Evolutionary conservation across 768 basidiomycete species (phyloP).

Genomic region (Lactarius vividus): DNA sequence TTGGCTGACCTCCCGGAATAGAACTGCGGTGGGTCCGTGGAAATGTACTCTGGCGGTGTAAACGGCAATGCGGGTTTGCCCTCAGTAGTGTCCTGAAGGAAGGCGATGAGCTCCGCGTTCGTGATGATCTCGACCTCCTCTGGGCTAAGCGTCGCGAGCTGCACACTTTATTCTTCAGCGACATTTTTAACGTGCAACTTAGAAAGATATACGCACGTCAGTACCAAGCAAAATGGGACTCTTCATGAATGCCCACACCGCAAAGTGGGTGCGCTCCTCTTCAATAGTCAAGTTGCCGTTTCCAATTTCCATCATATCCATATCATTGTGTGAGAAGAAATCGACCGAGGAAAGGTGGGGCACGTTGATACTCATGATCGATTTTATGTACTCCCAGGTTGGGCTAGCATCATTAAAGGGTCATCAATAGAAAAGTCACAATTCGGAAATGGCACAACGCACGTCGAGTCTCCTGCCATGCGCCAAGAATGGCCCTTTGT

Average conservation of each 20-base stretch:
- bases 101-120: constrained; percentile 52
- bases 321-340: constrained; percentile 54
- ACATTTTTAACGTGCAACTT: neutral
- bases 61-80: constrained; percentile 51
- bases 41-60: constrained; percentile 40
- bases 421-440: constrained; percentile 2
- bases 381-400: constrained; percentile 50
- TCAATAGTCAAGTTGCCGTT: constrained; percentile 49
- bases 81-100: constrained; percentile 48
- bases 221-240: constrained; percentile 53
- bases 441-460: neutral
- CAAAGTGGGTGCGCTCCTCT: constrained; percentile 55
- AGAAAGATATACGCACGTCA: constrained; percentile 31
- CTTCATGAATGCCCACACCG: constrained; percentile 57
- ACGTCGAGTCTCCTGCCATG: constrained; percentile 48
- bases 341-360: constrained; percentile 41
- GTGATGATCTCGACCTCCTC: constrained; percentile 49
- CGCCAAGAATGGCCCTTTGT: constrained; percentile 53
- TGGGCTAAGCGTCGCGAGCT: constrained; percentile 43
- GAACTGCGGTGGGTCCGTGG: constrained; percentile 50
- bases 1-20: constrained; percentile 49
- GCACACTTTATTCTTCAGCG: neutral
- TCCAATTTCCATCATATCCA: constrained; percentile 56
- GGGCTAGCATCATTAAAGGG: constrained; percentile 32
- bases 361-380: constrained; percentile 45